Conservation (phyloP, 345 rosid species). For the Salix suchowensis region DNA sequence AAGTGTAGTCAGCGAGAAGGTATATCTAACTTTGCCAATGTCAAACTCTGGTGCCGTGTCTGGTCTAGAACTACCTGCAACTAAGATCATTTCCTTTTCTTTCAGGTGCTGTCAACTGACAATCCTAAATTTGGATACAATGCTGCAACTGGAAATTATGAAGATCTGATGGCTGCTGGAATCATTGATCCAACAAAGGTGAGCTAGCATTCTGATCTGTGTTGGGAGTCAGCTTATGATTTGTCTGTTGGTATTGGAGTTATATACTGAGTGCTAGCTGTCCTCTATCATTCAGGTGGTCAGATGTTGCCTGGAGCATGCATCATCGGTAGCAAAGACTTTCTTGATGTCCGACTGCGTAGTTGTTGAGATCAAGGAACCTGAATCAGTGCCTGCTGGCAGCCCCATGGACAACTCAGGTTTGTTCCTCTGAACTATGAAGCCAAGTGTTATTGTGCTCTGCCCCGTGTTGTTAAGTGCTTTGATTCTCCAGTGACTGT, state of each 20-base stretch:
- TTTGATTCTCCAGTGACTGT: not conserved
- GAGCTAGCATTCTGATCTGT: not conserved
- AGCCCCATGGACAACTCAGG: slow-evolving; percentile 99
- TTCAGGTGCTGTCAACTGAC: slow-evolving; percentile 72
- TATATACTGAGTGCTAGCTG: not conserved
- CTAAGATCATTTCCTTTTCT: not conserved
- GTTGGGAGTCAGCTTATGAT: no score
- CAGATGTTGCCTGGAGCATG: slow-evolving; percentile 99
- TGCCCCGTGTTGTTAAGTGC: no score
- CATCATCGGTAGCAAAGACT: slow-evolving; percentile 93
- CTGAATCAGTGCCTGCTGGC: slow-evolving; percentile 61
- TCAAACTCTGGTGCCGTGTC: not conserved
- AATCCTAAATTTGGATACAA: slow-evolving; percentile 70
- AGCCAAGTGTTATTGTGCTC: not conserved
- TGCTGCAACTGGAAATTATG: slow-evolving; percentile 93
- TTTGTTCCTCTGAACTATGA: slow-evolving; percentile 4
- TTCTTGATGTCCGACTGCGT: slow-evolving; percentile 99
- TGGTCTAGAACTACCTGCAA: not conserved
- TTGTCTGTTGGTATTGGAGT: not conserved
- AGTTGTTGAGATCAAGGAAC: slow-evolving; percentile 95
- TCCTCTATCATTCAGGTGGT: slow-evolving; percentile 55
- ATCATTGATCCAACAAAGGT: slow-evolving; percentile 93
- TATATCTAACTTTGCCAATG: not conserved
- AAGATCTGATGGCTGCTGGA: slow-evolving; percentile 95
- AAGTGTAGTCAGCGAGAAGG: slow-evolving; percentile 93